phyloP scores from a whole-genome alignment of 352 stramenopile species.

The Phytopythium sindhum region DNA sequence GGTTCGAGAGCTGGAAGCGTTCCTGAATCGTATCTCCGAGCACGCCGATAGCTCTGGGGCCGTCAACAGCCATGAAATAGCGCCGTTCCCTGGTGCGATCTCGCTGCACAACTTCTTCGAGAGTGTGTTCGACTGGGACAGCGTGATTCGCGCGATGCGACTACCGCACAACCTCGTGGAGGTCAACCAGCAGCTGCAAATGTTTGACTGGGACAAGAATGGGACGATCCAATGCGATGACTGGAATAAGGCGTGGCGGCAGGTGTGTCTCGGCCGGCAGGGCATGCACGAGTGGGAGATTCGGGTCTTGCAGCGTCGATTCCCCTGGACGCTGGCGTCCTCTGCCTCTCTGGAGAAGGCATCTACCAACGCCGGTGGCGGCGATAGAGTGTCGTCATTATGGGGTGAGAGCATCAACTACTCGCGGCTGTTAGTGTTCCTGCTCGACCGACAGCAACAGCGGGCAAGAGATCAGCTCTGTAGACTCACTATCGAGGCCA shows the following conservation, averaged over 20 bases:
- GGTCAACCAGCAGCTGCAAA: conserved; percentile 38
- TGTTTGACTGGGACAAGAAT: conserved; percentile 43
- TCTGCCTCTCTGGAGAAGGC: neutral
- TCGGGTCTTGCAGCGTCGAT: conserved; percentile 32
- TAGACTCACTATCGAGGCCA: conserved; percentile 15
- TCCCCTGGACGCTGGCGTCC: conserved; percentile 11
- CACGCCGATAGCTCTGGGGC: neutral
- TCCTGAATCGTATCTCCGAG: neutral
- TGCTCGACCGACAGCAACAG: conserved; percentile 41
- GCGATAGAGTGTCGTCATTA: neutral
- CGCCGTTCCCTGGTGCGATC: conserved; percentile 13
- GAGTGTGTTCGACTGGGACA: conserved; percentile 40
- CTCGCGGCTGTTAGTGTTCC: conserved; percentile 38
- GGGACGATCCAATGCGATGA: conserved; percentile 35
- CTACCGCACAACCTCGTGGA: conserved; percentile 40
- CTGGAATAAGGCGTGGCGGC: conserved; percentile 45
- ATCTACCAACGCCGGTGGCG: neutral
- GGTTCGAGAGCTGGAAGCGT: neutral
- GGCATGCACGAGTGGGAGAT: conserved; percentile 39
- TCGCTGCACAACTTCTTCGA: conserved; percentile 40
- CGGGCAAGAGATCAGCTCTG: conserved; percentile 18
- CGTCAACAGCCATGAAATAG: neutral
- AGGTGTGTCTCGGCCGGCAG: conserved; percentile 11
- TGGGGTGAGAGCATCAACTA: conserved; percentile 35
- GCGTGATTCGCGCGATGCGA: conserved; percentile 16